Evolutionary conservation across 2,329 filamentous ascomycete genomes (phyloP).

Genomic region (Rutstroemia sp.): DNA sequence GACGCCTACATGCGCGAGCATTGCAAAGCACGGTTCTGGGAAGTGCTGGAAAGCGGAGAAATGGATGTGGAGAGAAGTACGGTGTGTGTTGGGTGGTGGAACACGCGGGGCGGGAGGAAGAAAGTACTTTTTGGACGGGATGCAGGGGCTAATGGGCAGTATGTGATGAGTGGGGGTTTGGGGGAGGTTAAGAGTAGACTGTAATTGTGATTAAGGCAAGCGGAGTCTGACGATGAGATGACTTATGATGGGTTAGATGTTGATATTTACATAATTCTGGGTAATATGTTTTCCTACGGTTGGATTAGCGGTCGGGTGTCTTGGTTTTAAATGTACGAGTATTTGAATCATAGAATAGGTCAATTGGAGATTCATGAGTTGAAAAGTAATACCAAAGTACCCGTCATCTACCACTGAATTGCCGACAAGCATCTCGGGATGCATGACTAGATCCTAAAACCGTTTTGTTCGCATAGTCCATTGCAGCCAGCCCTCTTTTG

Average conservation of each 20-base stretch:
- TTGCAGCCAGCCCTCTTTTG: too few relatives aligned
- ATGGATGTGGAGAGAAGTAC: conserved; percentile 64
- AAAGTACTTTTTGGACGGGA: conserved; percentile 20
- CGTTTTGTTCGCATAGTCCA: too few relatives aligned
- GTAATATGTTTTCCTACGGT: background rate
- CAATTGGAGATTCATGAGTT: too few relatives aligned
- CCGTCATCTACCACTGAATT: too few relatives aligned
- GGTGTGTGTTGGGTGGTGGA: conserved; percentile 64
- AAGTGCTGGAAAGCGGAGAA: conserved; percentile 53
- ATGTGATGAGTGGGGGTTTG: conserved; percentile 26
- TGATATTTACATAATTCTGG: background rate
- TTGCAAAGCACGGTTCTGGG: conserved; percentile 59
- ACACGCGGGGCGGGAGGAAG: conserved; percentile 36
- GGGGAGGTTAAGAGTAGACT: conserved; percentile 19
- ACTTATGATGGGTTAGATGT: background rate
- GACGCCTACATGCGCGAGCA: conserved; percentile 46
- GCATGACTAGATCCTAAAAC: too few relatives aligned
- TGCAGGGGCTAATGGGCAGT: conserved; percentile 13
- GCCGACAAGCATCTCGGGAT: too few relatives aligned
- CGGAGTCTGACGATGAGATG: background rate
- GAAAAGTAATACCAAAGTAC: too few relatives aligned
- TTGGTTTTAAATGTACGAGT: too few relatives aligned
- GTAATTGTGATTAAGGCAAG: conserved; percentile 10
- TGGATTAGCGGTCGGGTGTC: background rate
- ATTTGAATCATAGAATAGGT: too few relatives aligned